These are phyloP conservation scores for Nakazawaea molendinolei DNA, from an alignment of 805 yeast genomes.

Conservation along the genomic window DNA sequence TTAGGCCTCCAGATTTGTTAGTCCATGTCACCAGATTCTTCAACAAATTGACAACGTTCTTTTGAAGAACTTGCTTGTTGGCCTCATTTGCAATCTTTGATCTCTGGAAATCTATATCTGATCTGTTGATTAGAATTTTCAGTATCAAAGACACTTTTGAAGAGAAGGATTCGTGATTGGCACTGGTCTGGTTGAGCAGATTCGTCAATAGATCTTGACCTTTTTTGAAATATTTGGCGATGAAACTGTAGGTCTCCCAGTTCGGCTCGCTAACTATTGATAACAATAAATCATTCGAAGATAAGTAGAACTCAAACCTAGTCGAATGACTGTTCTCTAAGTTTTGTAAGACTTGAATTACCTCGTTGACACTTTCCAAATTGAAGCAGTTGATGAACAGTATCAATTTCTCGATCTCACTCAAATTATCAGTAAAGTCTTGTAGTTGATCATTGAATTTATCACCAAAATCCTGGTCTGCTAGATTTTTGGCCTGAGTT, in stretches of 20 bases:
- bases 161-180: slow-evolving; percentile 18
- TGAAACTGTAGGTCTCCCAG: slow-evolving; percentile 35
- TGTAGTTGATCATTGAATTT: not conserved
- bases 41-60: slow-evolving; percentile 35
- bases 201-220: slow-evolving; percentile 29
- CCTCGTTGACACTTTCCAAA: slow-evolving; percentile 36
- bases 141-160: slow-evolving; percentile 27
- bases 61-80: slow-evolving; percentile 24
- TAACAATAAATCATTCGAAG: slow-evolving; percentile 2
- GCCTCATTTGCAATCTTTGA: slow-evolving; percentile 27
- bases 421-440: not conserved
- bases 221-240: slow-evolving; percentile 30
- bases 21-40: slow-evolving; percentile 40
- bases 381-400: slow-evolving; percentile 20
- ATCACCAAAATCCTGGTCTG: not conserved
- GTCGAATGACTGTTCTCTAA: slow-evolving; percentile 10
- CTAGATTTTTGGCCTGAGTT: not conserved
- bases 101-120: slow-evolving; percentile 47
- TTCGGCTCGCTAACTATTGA: not conserved
- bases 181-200: slow-evolving; percentile 16
- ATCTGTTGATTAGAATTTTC: slow-evolving; percentile 39
- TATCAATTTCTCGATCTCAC: slow-evolving; percentile 1
- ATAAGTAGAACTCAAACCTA: slow-evolving; percentile 6
- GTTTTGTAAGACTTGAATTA: slow-evolving; percentile 30
- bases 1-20: slow-evolving; percentile 41